phyloP scores from a whole-genome alignment of 257 asterid genomes.

The Solanum sparsipilum region DNA sequence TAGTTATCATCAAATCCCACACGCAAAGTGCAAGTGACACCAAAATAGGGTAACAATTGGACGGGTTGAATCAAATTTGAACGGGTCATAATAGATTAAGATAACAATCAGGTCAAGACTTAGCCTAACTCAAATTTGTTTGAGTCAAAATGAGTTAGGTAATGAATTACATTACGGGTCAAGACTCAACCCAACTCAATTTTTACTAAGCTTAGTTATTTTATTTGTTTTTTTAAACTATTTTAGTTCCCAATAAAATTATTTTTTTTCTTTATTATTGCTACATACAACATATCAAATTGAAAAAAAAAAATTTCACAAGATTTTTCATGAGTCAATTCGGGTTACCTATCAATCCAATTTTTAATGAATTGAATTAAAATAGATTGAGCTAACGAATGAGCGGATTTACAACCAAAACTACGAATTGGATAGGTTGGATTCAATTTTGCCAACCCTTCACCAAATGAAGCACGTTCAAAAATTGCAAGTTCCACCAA shows the following conservation, averaged over 20 bases:
- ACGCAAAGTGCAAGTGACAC: neutral
- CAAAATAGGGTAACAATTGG: neutral
- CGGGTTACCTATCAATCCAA: no score
- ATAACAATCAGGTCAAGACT: neutral
- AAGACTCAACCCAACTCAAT: neutral
- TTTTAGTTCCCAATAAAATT: neutral
- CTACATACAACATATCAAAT: no score
- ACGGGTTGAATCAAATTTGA: neutral
- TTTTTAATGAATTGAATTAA: no score
- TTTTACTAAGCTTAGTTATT: no score
- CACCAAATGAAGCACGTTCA: neutral
- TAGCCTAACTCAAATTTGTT: no score
- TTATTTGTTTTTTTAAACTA: no score
- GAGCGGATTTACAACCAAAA: no score
- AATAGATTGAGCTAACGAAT: neutral
- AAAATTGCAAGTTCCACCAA: neutral
- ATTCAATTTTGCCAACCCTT: neutral
- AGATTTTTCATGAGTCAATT: neutral
- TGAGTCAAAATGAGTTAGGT: neutral
- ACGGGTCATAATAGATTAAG: no score
- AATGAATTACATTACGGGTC: neutral
- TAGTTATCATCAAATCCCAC: neutral
- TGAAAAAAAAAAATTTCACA: neutral
- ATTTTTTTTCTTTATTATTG: no score
- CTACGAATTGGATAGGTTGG: no score